Conservation (phyloP, 2,329 filamentous ascomycete genomes). For the Fusarium keratoplasticum region DNA sequence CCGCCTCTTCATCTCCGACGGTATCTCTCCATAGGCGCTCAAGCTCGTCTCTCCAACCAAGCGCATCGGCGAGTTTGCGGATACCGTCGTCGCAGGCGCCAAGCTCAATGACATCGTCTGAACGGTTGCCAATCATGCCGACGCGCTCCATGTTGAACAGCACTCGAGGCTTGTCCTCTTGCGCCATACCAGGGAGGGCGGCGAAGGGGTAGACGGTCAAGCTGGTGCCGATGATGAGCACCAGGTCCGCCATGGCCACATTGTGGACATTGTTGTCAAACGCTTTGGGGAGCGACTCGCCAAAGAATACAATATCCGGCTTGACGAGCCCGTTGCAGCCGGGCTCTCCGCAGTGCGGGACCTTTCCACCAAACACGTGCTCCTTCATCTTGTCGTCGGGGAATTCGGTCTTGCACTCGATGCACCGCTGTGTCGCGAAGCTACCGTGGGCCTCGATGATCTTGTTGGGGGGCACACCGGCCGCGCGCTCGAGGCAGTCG, state of each 20-base stretch:
- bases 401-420: conserved; percentile 82
- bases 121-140: conserved; percentile 78
- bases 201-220: conserved; percentile 91
- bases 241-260: conserved; percentile 75
- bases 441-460: conserved; percentile 96
- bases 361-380: conserved; percentile 73
- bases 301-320: conserved; percentile 96
- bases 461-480: conserved; percentile 82
- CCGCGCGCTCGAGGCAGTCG: conserved; percentile 89
- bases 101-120: conserved; percentile 87
- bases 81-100: conserved; percentile 88
- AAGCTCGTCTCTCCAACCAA: conserved; percentile 89
- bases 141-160: conserved; percentile 90
- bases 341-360: conserved; percentile 74
- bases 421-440: conserved; percentile 91
- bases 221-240: conserved; percentile 90
- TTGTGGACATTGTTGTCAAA: conserved; percentile 56
- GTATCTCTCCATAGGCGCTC: conserved; percentile 78
- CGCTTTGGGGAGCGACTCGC: conserved; percentile 69
- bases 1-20: conserved; percentile 70
- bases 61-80: conserved; percentile 78
- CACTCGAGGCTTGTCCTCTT: conserved; percentile 75
- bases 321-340: conserved; percentile 85
- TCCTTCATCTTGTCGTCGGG: conserved; percentile 79
- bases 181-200: conserved; percentile 75